Conservation (phyloP, 2,329 filamentous ascomycete species). For the Lachnellula cervina region DNA sequence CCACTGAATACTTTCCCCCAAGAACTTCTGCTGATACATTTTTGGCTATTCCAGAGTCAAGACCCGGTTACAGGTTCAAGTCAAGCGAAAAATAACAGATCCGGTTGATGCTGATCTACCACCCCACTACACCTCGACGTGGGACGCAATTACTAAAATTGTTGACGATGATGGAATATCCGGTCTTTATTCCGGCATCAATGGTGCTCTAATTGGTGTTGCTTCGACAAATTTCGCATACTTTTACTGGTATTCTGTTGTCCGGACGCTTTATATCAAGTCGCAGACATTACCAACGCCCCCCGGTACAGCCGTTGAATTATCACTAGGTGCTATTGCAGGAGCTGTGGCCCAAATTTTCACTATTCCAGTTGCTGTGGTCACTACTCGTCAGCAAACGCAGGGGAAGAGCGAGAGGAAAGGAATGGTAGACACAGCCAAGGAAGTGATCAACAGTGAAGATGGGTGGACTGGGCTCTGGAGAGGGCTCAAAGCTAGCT, state of each 20-base stretch:
- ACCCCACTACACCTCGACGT: constrained; percentile 77
- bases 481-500: constrained; percentile 91
- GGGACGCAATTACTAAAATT: constrained; percentile 86
- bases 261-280: constrained; percentile 72
- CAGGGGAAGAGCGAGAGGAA: constrained; percentile 80
- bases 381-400: constrained; percentile 95
- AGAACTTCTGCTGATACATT: background rate
- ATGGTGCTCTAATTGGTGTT: constrained; percentile 81
- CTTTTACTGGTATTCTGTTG: constrained; percentile 97
- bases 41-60: constrained; percentile 63
- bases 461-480: constrained; percentile 87
- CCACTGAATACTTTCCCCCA: background rate
- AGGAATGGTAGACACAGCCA: constrained; percentile 79
- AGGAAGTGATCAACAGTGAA: constrained; percentile 83
- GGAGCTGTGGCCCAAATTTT: constrained; percentile 91
- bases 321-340: constrained; percentile 78
- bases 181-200: constrained; percentile 86
- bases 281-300: constrained; percentile 52
- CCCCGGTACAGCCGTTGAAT: constrained; percentile 75
- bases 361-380: constrained; percentile 91
- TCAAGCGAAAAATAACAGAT: constrained; percentile 56
- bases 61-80: constrained; percentile 91
- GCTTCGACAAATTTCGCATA: constrained; percentile 98
- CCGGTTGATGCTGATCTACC: constrained; percentile 41
- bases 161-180: constrained; percentile 70